Evolutionary conservation across 257 asterid genomes (phyloP).

Genomic region (Nicotiana tabacum): DNA sequence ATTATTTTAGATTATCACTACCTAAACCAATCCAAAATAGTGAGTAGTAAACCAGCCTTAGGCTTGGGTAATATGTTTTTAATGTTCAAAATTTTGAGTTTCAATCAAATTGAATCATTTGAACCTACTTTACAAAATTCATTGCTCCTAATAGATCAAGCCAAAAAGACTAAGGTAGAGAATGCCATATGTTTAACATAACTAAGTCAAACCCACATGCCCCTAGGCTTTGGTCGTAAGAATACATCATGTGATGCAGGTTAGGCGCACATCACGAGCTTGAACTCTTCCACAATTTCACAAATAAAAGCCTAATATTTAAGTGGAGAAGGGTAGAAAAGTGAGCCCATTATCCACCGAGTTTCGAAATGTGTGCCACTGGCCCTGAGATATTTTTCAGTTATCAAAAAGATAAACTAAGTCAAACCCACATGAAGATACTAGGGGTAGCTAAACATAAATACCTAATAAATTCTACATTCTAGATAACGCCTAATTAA

Average conservation of each 20-base stretch:
- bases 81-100: not conserved
- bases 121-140: conserved; percentile 1
- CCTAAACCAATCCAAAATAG: not conserved
- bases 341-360: too few species aligned
- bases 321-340: too few species aligned
- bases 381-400: too few species aligned
- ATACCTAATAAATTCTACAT: not conserved
- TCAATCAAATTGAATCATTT: not conserved
- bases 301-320: too few species aligned
- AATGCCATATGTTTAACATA: not conserved
- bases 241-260: too few species aligned
- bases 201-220: not conserved
- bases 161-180: not conserved
- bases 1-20: not conserved
- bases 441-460: not conserved
- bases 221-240: too few species aligned
- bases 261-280: too few species aligned
- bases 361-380: too few species aligned
- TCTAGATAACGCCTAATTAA: not conserved
- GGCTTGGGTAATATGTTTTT: not conserved
- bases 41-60: not conserved
- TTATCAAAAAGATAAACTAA: not conserved
- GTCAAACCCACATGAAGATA: not conserved
- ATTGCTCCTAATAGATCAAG: not conserved
- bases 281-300: too few species aligned